Evolutionary conservation across 148 eudicot genomes (phyloP), one percentile per base, ranked within the genome.

Genomic region (Dysphania ambrosioides): DNA sequence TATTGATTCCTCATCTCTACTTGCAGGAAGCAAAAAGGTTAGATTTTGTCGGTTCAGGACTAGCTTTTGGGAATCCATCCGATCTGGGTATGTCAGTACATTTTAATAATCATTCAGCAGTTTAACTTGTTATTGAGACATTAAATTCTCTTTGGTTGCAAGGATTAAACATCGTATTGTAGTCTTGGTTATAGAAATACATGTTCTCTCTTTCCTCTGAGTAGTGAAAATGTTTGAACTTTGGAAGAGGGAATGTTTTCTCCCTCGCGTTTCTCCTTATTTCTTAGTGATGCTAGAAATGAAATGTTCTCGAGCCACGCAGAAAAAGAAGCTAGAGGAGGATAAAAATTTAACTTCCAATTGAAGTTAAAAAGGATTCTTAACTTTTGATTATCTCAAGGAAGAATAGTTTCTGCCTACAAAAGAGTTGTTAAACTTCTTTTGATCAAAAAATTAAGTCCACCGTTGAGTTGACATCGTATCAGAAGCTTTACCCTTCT

Each of bases 1-100:
- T 9, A 40, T 19, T 18, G 9, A 51, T 8, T 68, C 27, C 8
- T 32, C 1, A 51, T 49, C 18, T 74, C 38, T 55, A 41, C 36
- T 42, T 80, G 82, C 90, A 93, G 98, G 91, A 51, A 84, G 81
- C 70, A 78, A 83, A 77, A 86, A 77, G 74, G 80, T 75, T 41
- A 89, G 82, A 77, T 21, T 82, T 83, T 80, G 83, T 72, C 77
- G 68, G 40, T 70, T 88, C 75, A 89, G 87, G 78, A 89, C 98
- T 71, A 81, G 79, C 74, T 87, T 93, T 80, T 93, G 98, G 97
- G 98, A 93, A 59, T 88, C 97, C 79, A 85, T 93, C 78, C 85
- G 86, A 86, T 89, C 94, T 65, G 97, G 98, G 98, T 93, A 91
- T 80, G 76, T 77, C 68, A 42, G 59, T 11, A 49, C 62, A 47